Conservation (phyloP, 352 stramenopile species). For the Globisporangium viniferum region DNA sequence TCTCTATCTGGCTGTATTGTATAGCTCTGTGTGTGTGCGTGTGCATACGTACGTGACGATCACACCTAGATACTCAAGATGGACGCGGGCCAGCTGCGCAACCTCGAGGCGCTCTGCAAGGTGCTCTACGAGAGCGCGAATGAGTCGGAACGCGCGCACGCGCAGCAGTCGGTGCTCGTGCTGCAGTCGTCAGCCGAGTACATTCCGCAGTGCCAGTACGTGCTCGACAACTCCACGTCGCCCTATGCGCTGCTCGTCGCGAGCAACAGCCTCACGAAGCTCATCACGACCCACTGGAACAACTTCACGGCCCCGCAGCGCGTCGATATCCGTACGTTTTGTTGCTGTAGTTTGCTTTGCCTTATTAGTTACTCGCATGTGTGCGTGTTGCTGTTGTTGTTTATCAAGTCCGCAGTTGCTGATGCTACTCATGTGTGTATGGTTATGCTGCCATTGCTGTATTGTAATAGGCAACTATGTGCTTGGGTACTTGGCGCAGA, state of each 20-base stretch:
- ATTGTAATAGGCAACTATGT: constrained; percentile 92
- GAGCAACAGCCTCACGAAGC: constrained; percentile 94
- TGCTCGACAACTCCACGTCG: constrained; percentile 95
- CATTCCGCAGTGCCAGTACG: constrained; percentile 99
- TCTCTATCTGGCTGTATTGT: neutral
- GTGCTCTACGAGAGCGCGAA: constrained; percentile 77
- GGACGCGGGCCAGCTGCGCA: constrained; percentile 75
- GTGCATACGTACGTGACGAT: neutral
- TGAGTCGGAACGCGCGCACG: constrained; percentile 65
- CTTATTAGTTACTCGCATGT: neutral
- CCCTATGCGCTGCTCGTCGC: constrained; percentile 96
- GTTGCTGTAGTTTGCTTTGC: neutral
- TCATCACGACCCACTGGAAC: constrained; percentile 98
- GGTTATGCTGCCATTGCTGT: neutral
- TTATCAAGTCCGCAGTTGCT: constrained; percentile 5
- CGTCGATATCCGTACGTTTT: constrained; percentile 90
- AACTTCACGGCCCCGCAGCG: constrained; percentile 83
- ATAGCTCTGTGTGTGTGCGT: neutral
- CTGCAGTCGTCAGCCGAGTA: constrained; percentile 93
- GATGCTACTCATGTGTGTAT: neutral
- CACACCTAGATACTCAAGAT: constrained; percentile 23
- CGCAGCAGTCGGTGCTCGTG: constrained; percentile 81
- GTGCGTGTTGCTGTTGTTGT: constrained; percentile 6
- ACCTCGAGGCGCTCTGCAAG: constrained; percentile 78
- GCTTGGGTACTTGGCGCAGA: constrained; percentile 95